Conservation (phyloP, 768 basidiomycete species). For the Tricholoma bakamatsutake region DNA sequence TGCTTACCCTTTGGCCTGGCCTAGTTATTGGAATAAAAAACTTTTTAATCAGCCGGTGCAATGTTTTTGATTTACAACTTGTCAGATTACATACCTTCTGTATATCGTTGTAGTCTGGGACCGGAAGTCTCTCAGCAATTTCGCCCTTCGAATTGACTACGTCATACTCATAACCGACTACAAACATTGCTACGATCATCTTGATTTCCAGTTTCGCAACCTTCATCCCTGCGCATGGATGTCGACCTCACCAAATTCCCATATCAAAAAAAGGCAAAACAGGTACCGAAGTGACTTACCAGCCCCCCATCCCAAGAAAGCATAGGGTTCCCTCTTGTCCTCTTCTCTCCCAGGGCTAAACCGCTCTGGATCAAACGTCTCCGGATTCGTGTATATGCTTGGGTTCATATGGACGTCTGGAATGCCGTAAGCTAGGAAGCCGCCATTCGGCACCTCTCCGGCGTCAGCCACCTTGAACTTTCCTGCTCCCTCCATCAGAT, state of each 20-base stretch:
- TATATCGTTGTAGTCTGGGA: conserved; percentile 27
- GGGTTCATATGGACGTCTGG: no score
- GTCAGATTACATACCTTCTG: conserved; percentile 16
- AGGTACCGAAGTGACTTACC: background rate
- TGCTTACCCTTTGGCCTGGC: no score
- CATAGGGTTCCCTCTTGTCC: no score
- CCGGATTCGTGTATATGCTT: no score
- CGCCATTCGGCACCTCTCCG: conserved; percentile 19
- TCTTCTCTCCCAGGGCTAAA: background rate
- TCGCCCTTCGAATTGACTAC: conserved; percentile 27
- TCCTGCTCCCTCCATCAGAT: conserved; percentile 20
- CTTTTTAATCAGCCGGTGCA: no score
- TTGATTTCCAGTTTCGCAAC: conserved; percentile 21
- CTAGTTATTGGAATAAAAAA: no score
- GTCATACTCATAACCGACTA: conserved; percentile 28
- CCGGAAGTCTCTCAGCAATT: conserved; percentile 20
- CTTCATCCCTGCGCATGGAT: conserved; percentile 33
- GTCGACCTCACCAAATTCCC: conserved; percentile 22
- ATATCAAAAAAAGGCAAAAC: background rate
- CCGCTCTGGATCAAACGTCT: no score
- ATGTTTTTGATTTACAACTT: no score
- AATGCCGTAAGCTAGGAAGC: background rate
- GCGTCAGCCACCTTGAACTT: conserved; percentile 19
- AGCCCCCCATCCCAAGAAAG: no score
- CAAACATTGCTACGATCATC: conserved; percentile 24